Evolutionary conservation across 1,284 basidiomycete genomes (phyloP).

Genomic region (Cystobasidiaceae sp.): DNA sequence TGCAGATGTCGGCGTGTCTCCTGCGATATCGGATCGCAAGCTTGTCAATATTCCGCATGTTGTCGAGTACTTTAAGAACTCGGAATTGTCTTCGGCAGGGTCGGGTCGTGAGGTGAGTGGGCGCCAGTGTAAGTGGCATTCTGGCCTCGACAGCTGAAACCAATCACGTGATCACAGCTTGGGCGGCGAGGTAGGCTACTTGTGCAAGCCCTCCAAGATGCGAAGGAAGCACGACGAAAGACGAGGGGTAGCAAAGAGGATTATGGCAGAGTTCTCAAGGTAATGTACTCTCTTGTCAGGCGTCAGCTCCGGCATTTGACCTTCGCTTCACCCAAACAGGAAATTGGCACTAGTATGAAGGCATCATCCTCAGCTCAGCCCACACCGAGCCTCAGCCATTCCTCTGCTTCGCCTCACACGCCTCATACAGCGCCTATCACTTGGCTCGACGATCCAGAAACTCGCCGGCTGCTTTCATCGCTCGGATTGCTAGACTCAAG

Average conservation of each 20-base stretch:
- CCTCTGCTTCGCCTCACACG: neutral
- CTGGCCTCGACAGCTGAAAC: neutral
- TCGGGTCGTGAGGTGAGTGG: neutral
- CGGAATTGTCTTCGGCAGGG: neutral
- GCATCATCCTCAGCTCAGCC: neutral
- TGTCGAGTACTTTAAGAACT: neutral
- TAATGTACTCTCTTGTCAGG: neutral
- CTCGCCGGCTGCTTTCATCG: slow-evolving; percentile 5
- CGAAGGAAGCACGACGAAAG: slow-evolving; percentile 21
- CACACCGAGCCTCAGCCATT: neutral
- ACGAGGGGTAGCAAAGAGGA: slow-evolving; percentile 1
- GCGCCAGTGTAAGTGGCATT: no score
- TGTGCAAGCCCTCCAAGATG: slow-evolving; percentile 18
- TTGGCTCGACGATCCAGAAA: slow-evolving; percentile 25
- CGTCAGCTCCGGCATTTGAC: neutral
- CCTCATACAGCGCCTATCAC: neutral
- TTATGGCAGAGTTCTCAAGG: slow-evolving; percentile 14
- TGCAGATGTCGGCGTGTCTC: neutral
- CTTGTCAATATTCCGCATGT: neutral
- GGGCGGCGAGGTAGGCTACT: slow-evolving; percentile 7
- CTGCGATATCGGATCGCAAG: neutral
- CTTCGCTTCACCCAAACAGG: neutral
- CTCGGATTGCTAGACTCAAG: slow-evolving; percentile 10
- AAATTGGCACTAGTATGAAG: slow-evolving; percentile 7
- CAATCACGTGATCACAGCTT: neutral